These are phyloP conservation scores for Cladophialophora psammophila DNA, from an alignment of 2,329 filamentous ascomycete species.

Conservation along the genomic window DNA sequence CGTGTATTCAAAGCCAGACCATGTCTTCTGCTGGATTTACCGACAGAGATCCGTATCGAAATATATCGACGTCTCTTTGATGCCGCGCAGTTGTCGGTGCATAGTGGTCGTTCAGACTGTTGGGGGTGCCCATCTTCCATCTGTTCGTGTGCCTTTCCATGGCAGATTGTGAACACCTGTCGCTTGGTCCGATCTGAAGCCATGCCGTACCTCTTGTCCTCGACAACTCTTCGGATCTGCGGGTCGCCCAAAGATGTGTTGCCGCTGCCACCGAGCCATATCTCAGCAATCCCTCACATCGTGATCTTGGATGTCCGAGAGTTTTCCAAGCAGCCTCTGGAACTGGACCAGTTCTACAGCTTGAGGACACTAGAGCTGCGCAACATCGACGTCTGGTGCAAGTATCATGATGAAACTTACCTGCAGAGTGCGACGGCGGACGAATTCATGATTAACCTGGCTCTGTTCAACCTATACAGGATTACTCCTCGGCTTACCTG, in stretches of 20 bases:
- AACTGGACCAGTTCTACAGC: not conserved
- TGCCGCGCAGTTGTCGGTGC: not conserved
- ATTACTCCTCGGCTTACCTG: conserved; percentile 9
- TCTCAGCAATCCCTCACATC: not conserved
- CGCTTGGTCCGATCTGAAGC: not conserved
- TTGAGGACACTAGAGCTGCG: not conserved
- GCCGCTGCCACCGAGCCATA: not conserved
- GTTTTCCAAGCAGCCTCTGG: not conserved
- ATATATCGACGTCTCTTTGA: conserved; percentile 30
- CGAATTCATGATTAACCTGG: conserved; percentile 30
- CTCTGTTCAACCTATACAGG: conserved; percentile 34
- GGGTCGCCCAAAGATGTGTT: not conserved
- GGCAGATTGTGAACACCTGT: not conserved
- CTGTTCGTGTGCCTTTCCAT: not conserved
- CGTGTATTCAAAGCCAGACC: not conserved
- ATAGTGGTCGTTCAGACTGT: not conserved
- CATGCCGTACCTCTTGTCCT: not conserved
- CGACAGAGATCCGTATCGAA: conserved; percentile 24
- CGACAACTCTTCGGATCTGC: not conserved
- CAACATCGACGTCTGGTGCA: not conserved
- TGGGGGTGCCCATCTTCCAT: not conserved
- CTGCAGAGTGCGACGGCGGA: conserved; percentile 9
- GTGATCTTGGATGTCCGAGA: not conserved
- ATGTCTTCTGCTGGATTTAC: conserved; percentile 25
- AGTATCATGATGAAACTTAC: not conserved